Evolutionary conservation across 2,329 filamentous ascomycete genomes (phyloP), one percentile per base, ranked within the genome.

Genomic region (Epichloe hybrida): DNA sequence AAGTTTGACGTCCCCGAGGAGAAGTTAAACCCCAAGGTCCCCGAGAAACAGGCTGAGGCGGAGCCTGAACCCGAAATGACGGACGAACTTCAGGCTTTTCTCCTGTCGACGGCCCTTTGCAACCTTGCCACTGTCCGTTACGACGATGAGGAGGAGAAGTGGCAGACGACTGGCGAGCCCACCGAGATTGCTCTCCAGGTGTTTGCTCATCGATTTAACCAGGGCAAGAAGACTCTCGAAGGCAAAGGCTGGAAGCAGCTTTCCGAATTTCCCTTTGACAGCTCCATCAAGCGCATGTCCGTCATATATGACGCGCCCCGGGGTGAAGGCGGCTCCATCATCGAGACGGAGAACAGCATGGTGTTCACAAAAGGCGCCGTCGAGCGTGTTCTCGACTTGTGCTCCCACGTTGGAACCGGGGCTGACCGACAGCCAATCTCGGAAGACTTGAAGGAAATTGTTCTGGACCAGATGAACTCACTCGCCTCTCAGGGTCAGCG

Each of bases 131-230:
- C 76, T 1, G 76, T 80, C 11, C 70, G 76, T 42, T 73, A 71
- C 50, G 76, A 77, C 44, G 69, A 77, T 0, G 70, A 73, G n/a
- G 71, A 75, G 31, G 67, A 69, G 31, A 70, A 71, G 54, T 87
- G 83, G 83, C 75, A 80, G 58, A 80, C 81, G 1, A 79, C 79
- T 12, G 84, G 83, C 12, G 82, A 86, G 59, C 82, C 83, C 0
- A 88, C 85, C 1, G 85, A 89, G 60, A 83, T 88, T 57, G 84
- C 86, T 1, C 75, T 89, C 5, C 84, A 88, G 57, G 82, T 89
- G 7, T 85, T 89, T 57, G 77, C 84, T 2, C 78, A 81, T 57
- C 80, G 85, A 39, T 87, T 88, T 62, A 69, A 74, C 43, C 69
- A 70, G 23, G 76, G 78, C 40, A 80, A 79, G 63, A 77, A 76